Evolutionary conservation across 495 filamentous ascomycete genomes (phyloP), one percentile per base, ranked within the genome.

Genomic region (Bryoglossum gracile): DNA sequence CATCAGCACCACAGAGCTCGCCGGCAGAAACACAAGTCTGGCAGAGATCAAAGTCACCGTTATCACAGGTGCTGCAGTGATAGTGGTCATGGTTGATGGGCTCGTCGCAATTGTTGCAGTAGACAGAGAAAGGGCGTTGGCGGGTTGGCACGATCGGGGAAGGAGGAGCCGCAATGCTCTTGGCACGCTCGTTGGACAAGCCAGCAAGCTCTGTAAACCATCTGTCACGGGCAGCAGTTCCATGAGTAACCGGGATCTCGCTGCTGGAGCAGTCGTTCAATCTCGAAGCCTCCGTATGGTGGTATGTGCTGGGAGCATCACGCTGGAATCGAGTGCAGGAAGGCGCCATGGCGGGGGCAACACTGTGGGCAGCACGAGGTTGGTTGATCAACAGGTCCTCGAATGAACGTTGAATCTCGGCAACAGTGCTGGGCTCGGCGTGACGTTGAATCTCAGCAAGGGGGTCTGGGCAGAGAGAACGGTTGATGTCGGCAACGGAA

Each of bases 41-140:
- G 69, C 92, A 99, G 41, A 99, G 78, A 58, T 99, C 92, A 59
- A 88, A 99, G 65, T 99, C 94, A 23, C 92, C 92, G 43, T 83
- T 73, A 53, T 95, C 87, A 65, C 94, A 99, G 46, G 81, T 84
- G 58, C 86, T 84, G 71, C 92, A 99, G 67, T 99, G 92, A 64
- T 86, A 99, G 61, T 99, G 92, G 18, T 76, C 77, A 54, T 88
- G 80, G 26, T 81, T 72, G 56, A 96, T 87, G 26, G 80, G 75
- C 18, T 67, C 66, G 46, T 90, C 80, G 61, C 92, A 99, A 58
- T 80, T 76, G 68, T 99, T 95, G 78, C 92, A 99, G 71, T 84
- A 95, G 43, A 98, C 89, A 28, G 76, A 80, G 63, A 76, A 80
- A 17, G 67, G 25, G 37, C 47, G 39, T 25, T 33, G 22, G 18